Conservation (phyloP, 805 yeast species). For the Lipomyces starkeyi region DNA sequence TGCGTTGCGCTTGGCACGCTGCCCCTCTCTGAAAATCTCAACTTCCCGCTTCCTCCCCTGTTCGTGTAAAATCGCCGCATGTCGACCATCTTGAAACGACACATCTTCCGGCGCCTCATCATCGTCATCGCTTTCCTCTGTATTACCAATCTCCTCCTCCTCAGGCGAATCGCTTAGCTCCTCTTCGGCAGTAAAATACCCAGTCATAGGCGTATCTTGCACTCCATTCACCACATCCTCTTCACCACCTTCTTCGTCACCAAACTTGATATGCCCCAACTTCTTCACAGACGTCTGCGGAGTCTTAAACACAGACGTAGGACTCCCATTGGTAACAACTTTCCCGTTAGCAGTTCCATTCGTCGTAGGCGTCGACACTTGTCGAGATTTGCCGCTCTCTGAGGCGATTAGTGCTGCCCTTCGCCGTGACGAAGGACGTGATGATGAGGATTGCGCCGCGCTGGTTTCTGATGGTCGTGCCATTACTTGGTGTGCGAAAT, state of each 20-base stretch:
- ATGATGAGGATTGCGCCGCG: neutral
- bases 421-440: neutral
- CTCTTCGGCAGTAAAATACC: constrained; percentile 32
- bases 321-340: constrained; percentile 5
- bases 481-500: neutral
- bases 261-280: constrained; percentile 24
- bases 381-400: neutral
- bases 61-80: neutral
- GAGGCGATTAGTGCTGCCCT: neutral
- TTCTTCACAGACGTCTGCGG: constrained; percentile 7
- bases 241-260: constrained; percentile 15
- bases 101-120: constrained; percentile 37
- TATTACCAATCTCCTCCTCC: neutral
- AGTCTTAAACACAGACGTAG: constrained; percentile 12
- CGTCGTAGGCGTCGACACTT: neutral
- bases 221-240: constrained; percentile 3
- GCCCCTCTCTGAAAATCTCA: constrained; percentile 10
- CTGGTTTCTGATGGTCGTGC: neutral
- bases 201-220: constrained; percentile 26
- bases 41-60: neutral
- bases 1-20: constrained; percentile 12
- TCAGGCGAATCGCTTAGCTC: constrained; percentile 3
- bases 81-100: constrained; percentile 22
- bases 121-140: constrained; percentile 19
- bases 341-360: neutral